Percentiles rank a stretch among this genome's conserved stretches.
These are phyloP conservation scores for Beta corolliflora DNA, from an alignment of 179 eudicot genomes.

Conservation along the genomic window DNA sequence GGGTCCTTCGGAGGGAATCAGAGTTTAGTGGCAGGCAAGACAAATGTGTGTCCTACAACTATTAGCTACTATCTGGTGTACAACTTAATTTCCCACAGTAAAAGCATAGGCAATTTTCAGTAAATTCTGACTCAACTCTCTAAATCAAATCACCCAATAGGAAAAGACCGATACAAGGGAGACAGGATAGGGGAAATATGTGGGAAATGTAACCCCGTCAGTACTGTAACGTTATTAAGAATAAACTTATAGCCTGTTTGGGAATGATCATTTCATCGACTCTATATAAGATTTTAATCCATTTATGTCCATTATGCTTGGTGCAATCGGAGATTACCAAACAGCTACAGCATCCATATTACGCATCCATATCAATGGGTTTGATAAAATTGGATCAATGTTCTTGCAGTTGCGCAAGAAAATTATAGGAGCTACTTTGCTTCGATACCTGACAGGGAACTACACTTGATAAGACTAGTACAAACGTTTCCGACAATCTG, in stretches of 20 bases:
- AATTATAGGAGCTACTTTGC: not conserved
- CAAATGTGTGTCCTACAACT: constrained; percentile 4
- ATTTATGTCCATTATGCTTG: too few relatives aligned
- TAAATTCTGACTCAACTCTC: too few relatives aligned
- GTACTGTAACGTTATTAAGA: too few relatives aligned
- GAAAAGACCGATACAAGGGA: too few relatives aligned
- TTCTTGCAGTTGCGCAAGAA: constrained; percentile 3
- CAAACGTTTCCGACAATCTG: constrained; percentile 67
- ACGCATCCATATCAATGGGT: not conserved
- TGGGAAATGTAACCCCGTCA: too few relatives aligned
- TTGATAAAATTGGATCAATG: not conserved
- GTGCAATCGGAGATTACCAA: too few relatives aligned
- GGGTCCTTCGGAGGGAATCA: constrained; percentile 20
- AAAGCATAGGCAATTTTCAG: too few relatives aligned
- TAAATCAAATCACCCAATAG: not conserved
- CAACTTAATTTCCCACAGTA: not conserved
- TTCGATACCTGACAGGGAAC: not conserved
- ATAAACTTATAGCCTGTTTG: too few relatives aligned
- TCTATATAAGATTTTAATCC: too few relatives aligned
- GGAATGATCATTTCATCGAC: too few relatives aligned
- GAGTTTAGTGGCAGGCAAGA: constrained; percentile 27
- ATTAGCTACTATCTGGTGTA: not conserved
- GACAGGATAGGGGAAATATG: too few relatives aligned
- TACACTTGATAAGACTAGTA: constrained; percentile 23
- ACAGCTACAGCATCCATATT: too few relatives aligned